Conservation (phyloP, 768 basidiomycete genomes). For the Suillus hirtellus region DNA sequence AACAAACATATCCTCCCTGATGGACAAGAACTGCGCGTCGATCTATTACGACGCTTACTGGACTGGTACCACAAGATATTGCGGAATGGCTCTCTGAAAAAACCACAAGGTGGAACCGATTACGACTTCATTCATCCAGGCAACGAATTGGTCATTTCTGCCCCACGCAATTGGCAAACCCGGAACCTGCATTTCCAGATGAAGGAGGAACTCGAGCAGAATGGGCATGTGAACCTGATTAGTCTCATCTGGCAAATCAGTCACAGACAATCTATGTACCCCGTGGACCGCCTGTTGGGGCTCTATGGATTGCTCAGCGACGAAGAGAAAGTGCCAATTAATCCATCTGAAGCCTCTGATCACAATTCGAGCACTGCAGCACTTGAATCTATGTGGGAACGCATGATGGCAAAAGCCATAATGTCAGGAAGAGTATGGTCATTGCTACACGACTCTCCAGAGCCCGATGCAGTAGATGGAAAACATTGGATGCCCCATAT, state of each 20-base stretch:
- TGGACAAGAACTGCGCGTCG: not conserved
- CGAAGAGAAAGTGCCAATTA: not conserved
- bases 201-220: not conserved
- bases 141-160: not conserved
- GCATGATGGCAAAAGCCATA: not conserved
- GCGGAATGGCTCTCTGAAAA: not conserved
- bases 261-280: not conserved
- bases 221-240: not conserved
- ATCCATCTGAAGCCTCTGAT: not conserved
- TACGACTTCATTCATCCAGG: not conserved
- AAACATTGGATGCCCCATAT: not conserved
- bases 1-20: not conserved
- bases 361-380: not conserved
- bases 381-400: not conserved
- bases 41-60: not conserved
- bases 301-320: not conserved
- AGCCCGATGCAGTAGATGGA: not conserved
- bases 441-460: not conserved
- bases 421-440: not conserved
- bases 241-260: not conserved
- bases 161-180: not conserved
- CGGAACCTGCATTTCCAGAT: not conserved
- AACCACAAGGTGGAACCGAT: not conserved
- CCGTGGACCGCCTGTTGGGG: not conserved
- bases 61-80: conserved; percentile 1